Evolutionary conservation across 768 basidiomycete species (phyloP).

Genomic region (Leccinum rimulosum): DNA sequence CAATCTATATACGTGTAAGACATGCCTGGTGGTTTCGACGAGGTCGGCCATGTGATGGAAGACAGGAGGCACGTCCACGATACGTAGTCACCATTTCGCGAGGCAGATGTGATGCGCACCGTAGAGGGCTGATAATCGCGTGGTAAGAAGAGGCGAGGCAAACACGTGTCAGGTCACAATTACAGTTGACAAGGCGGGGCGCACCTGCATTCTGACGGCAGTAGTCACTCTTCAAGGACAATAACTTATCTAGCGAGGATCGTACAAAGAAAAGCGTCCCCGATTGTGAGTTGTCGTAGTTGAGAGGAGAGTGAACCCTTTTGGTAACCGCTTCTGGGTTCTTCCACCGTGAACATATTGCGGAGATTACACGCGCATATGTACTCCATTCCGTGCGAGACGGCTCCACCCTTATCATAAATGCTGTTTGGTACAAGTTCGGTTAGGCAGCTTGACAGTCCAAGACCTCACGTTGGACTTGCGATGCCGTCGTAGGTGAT

Average conservation of each 20-base stretch:
- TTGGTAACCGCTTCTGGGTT: not conserved
- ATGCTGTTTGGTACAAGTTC: slow-evolving; percentile 1
- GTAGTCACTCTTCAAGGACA: not conserved
- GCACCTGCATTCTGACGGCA: slow-evolving; percentile 13
- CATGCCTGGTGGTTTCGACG: slow-evolving; percentile 37
- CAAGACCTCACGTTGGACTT: slow-evolving; percentile 7
- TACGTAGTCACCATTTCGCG: slow-evolving; percentile 18
- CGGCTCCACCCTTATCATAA: not conserved
- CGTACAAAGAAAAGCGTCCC: slow-evolving; percentile 1
- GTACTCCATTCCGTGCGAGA: slow-evolving; percentile 9
- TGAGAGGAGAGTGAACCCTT: not conserved
- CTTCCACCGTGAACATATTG: not conserved
- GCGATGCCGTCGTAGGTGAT: not conserved
- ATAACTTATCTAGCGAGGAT: slow-evolving; percentile 15
- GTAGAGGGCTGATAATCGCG: slow-evolving; percentile 35
- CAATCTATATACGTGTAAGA: slow-evolving; percentile 28
- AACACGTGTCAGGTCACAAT: slow-evolving; percentile 28
- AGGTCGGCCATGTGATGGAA: slow-evolving; percentile 29
- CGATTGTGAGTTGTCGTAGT: slow-evolving; percentile 4
- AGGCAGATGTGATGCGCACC: slow-evolving; percentile 33
- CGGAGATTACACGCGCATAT: slow-evolving; percentile 23
- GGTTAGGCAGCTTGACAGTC: not conserved
- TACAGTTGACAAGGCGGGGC: slow-evolving; percentile 8
- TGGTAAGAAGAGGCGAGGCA: slow-evolving; percentile 28
- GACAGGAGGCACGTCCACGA: slow-evolving; percentile 25